These are phyloP conservation scores for Geotrichum citri-aurantii DNA, from an alignment of 1,139 yeast genomes.

Conservation along the genomic window DNA sequence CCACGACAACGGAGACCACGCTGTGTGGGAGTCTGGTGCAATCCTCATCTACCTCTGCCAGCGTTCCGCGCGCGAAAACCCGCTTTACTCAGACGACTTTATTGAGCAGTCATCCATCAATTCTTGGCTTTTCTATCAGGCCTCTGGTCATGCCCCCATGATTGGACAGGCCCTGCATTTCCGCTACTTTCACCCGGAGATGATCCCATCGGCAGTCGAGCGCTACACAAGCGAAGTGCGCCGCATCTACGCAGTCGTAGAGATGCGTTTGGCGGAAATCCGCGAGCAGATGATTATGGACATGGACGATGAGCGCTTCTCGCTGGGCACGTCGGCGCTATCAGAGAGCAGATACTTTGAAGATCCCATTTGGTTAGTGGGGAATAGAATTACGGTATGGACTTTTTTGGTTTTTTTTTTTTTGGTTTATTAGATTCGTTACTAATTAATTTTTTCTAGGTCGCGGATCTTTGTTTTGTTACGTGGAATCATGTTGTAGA, in stretches of 20 bases:
- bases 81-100: slow-evolving; percentile 74
- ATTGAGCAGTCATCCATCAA: slow-evolving; percentile 81
- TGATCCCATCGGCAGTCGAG: slow-evolving; percentile 83
- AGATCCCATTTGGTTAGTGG: slow-evolving; percentile 93
- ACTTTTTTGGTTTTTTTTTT: too few species aligned
- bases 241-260: slow-evolving; percentile 88
- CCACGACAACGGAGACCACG: slow-evolving; percentile 69
- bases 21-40: slow-evolving; percentile 95
- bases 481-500: slow-evolving; percentile 98
- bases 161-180: slow-evolving; percentile 96
- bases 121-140: slow-evolving; percentile 90
- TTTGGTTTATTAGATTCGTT: not conserved
- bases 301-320: slow-evolving; percentile 78
- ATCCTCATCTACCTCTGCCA: slow-evolving; percentile 68
- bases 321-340: slow-evolving; percentile 83
- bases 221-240: slow-evolving; percentile 91
- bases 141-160: slow-evolving; percentile 97
- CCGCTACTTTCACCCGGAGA: slow-evolving; percentile 81
- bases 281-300: slow-evolving; percentile 90
- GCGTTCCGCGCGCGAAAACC: slow-evolving; percentile 61
- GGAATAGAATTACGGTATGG: slow-evolving; percentile 63
- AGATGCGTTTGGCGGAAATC: slow-evolving; percentile 91
- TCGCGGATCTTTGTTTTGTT: slow-evolving; percentile 87
- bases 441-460: slow-evolving; percentile 25
- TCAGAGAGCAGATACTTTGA: slow-evolving; percentile 84